Base-by-base conservation (phyloP, 331 rosid genomes). In the Erythrophleum ivorense region DNA sequence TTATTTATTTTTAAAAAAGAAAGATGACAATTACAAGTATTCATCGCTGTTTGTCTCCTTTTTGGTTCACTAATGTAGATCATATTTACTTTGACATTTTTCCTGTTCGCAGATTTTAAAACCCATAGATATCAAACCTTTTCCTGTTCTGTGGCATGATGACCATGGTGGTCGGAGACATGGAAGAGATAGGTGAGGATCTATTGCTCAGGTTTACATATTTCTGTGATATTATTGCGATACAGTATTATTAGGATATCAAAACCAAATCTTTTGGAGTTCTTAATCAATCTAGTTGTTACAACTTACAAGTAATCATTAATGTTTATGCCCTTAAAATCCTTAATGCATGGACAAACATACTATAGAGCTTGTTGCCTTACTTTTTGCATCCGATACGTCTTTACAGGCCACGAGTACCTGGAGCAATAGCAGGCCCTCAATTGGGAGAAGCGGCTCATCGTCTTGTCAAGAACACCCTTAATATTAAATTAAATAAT, bases 381-480 rank as follows among this genome's bases (percentile, higher is more conserved):
- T 67, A 76, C 69, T 21, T 75, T 84, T 65, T 65, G 77, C 66
- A 21, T 81, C 38, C 65, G 29, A 75, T 84, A 75, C 77, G 10
- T 87, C 62, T 75, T 24, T 67, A 78, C 91, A 96, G 99, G 92
- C 90, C 88, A 58, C 94, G 86, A 76, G 89, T 90, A 81, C 95
- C 91, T 46, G 98, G 98, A 75, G 92, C 97, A 57, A 96, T 94
- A 36, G 94, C 90, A 34, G 99, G 99, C 76, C 82, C 87, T 81
- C 89, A 85, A 64, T 85, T 95, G 86, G 99, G 99, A 85, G 98
- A 90, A 83, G 99, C 97, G 49, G 99, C 99, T 49, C 98, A 91
- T 75, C 97, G 99, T 57, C 97, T 95, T 52, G 94, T 95, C 73
- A 95, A 91, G 88, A 91, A 88, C 85, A 81, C 98, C 29, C 96